A percentile compares a stretch with the other conserved stretches of the same genome.
Conservation (phyloP, 1,284 basidiomycete genomes). For the Rhodotorula mucilaginosa region DNA sequence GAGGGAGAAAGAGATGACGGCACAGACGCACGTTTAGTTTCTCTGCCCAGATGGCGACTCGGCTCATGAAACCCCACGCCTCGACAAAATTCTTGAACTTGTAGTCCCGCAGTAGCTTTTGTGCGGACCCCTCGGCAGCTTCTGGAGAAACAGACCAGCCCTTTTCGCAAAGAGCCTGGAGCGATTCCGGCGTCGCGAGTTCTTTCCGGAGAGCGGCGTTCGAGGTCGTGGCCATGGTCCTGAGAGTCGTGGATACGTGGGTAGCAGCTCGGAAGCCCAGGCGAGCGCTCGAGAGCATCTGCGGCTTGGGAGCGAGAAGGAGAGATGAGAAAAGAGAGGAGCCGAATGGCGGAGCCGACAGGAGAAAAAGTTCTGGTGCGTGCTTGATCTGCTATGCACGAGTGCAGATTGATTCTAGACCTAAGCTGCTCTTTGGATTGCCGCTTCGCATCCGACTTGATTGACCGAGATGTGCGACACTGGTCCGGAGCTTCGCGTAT, state of each 20-base stretch:
- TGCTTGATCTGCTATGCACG: too few species aligned
- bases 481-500: too few species aligned
- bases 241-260: not conserved
- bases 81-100: slow-evolving; percentile 34
- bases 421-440: too few species aligned
- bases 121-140: not conserved
- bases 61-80: slow-evolving; percentile 37
- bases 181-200: not conserved
- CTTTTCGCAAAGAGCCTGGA: slow-evolving; percentile 1
- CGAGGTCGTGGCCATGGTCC: slow-evolving; percentile 2
- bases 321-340: not conserved
- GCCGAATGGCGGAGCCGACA: too few species aligned
- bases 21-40: slow-evolving; percentile 33
- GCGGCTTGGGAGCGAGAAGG: not conserved
- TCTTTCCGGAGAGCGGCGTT: slow-evolving; percentile 3
- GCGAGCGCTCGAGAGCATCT: not conserved
- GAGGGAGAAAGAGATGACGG: not conserved
- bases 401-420: too few species aligned
- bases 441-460: too few species aligned
- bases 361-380: too few species aligned
- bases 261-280: too few species aligned
- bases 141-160: slow-evolving; percentile 14
- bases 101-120: slow-evolving; percentile 8
- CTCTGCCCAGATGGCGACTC: slow-evolving; percentile 36
- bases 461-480: too few species aligned